These are phyloP conservation scores for Cercospora sp. DNA, from an alignment of 2,329 filamentous ascomycete genomes.

Conservation along the genomic window DNA sequence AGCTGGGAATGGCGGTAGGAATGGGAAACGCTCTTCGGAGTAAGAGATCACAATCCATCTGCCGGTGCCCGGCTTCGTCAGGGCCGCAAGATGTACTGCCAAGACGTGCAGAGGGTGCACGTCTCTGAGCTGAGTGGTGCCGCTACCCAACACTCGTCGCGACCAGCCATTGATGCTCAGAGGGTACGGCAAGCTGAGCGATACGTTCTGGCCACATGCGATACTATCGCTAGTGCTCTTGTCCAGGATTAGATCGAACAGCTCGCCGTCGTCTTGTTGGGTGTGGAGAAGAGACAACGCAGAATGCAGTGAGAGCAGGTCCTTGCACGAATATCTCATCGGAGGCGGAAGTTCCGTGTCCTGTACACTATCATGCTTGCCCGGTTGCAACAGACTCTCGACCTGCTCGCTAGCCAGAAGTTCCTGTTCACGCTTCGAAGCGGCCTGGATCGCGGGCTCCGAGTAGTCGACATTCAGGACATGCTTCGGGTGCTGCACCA, in stretches of 20 bases:
- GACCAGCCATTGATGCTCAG: conserved; percentile 30
- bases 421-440: conserved; percentile 26
- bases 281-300: conserved; percentile 22
- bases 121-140: conserved; percentile 22
- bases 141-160: conserved; percentile 20
- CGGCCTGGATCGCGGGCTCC: conserved; percentile 22
- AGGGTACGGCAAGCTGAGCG: conserved; percentile 26
- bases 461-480: conserved; percentile 31
- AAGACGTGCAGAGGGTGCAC: conserved; percentile 44
- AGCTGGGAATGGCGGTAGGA: conserved; percentile 31
- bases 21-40: conserved; percentile 44
- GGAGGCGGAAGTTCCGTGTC: conserved; percentile 9
- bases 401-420: conserved; percentile 19
- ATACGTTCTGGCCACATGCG: conserved; percentile 24
- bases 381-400: conserved; percentile 13
- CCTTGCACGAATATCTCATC: conserved; percentile 28
- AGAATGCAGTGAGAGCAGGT: conserved; percentile 25
- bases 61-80: conserved; percentile 40
- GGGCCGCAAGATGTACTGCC: conserved; percentile 44
- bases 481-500: conserved; percentile 25
- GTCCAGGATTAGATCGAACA: conserved; percentile 29
- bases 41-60: conserved; percentile 46
- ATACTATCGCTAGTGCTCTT: conserved; percentile 32
- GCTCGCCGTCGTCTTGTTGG: conserved; percentile 12
- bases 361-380: conserved; percentile 26